These are phyloP conservation scores for Boletus rubroflammeus DNA, from an alignment of 768 basidiomycete species.

Conservation along the genomic window DNA sequence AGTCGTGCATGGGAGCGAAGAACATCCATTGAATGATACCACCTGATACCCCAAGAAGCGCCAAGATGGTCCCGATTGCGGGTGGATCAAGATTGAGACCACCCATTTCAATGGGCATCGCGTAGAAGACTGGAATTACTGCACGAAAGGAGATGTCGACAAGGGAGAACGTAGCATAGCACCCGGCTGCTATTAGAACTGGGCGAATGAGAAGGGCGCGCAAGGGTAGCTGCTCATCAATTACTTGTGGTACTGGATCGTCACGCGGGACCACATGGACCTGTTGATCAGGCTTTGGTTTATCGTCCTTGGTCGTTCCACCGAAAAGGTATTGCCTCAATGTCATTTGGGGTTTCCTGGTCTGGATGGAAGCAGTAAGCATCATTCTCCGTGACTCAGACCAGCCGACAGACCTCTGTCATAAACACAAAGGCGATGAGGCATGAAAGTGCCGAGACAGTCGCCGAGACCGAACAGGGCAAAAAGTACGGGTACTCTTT, in stretches of 20 bases:
- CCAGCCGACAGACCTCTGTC: slow-evolving; percentile 42
- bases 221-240: slow-evolving; percentile 39
- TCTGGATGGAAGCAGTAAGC: slow-evolving; percentile 11
- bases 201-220: slow-evolving; percentile 44
- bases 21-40: slow-evolving; percentile 56
- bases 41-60: slow-evolving; percentile 21
- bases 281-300: neutral
- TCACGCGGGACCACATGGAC: neutral
- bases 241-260: neutral
- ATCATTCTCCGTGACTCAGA: neutral
- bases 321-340: slow-evolving; percentile 17
- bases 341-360: slow-evolving; percentile 12
- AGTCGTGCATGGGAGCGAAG: slow-evolving; percentile 54
- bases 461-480: slow-evolving; percentile 61
- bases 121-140: slow-evolving; percentile 32
- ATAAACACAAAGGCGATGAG: slow-evolving; percentile 48
- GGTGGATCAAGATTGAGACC: slow-evolving; percentile 28
- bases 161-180: slow-evolving; percentile 59
- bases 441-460: slow-evolving; percentile 49
- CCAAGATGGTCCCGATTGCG: slow-evolving; percentile 29
- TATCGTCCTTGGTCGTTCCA: neutral
- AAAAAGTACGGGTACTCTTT: slow-evolving; percentile 70
- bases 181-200: slow-evolving; percentile 55
- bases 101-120: slow-evolving; percentile 30
- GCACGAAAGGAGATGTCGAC: slow-evolving; percentile 62